Evolutionary conservation across 2,329 filamentous ascomycete species (phyloP).

Genomic region (Calonectria hawksworthii): DNA sequence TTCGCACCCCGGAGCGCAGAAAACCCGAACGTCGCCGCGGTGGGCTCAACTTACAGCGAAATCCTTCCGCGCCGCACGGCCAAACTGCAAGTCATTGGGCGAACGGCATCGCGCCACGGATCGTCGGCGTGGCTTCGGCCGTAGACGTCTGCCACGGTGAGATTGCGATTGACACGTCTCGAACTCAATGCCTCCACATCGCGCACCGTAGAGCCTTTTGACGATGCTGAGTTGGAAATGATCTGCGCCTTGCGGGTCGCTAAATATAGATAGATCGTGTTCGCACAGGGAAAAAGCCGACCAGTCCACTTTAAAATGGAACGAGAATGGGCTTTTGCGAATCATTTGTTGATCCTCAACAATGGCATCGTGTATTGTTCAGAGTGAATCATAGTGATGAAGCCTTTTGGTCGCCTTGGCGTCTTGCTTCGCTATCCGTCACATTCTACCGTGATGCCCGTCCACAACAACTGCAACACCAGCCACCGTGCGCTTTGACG

Average conservation of each 20-base stretch:
- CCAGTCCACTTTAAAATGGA: neutral
- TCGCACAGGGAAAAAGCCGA: neutral
- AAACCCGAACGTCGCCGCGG: neutral
- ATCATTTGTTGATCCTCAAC: neutral
- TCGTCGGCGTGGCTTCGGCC: neutral
- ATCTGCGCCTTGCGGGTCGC: neutral
- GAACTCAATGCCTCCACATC: constrained; percentile 3
- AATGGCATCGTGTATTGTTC: neutral
- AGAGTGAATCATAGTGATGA: neutral
- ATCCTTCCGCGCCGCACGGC: neutral
- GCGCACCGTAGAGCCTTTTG: neutral
- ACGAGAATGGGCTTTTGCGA: neutral
- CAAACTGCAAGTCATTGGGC: constrained; percentile 1
- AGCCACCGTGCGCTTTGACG: neutral
- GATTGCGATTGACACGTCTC: constrained; percentile 1
- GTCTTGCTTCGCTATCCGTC: neutral
- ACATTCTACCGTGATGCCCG: neutral
- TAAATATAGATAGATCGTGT: constrained; percentile 4
- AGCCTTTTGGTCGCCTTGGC: no score
- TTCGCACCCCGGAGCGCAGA: neutral
- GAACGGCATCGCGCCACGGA: constrained; percentile 3
- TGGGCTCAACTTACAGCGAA: neutral
- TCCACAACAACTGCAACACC: neutral
- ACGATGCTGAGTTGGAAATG: neutral
- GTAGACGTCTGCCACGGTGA: neutral